Percentiles rank a stretch among this genome's conserved stretches.
These are phyloP conservation scores for Heteromeles arbutifolia DNA, from an alignment of 306 rosid genomes.

Conservation along the genomic window DNA sequence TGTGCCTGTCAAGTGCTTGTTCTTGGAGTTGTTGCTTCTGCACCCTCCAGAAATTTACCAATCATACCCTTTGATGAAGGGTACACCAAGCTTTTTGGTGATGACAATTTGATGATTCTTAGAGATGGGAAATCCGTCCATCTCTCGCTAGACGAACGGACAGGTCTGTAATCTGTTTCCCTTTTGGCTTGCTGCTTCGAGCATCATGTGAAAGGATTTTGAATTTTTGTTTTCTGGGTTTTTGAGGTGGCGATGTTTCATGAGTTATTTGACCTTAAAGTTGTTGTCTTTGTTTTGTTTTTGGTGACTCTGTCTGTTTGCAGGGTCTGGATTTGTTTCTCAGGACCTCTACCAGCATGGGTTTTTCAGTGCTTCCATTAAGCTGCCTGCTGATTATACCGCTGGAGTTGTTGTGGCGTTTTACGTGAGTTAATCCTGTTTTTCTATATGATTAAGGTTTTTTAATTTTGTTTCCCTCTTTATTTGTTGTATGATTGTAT, in stretches of 20 bases:
- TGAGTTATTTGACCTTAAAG: slow-evolving; percentile 7
- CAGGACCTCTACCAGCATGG: slow-evolving; percentile 90
- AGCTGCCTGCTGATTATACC: slow-evolving; percentile 88
- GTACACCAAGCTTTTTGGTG: slow-evolving; percentile 71
- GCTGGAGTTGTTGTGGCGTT: slow-evolving; percentile 98
- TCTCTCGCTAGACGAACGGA: slow-evolving; percentile 68
- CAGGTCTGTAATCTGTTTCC: slow-evolving; percentile 46
- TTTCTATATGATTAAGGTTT: not conserved
- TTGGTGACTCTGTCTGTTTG: not conserved
- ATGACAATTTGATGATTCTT: slow-evolving; percentile 52
- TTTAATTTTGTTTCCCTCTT: not conserved
- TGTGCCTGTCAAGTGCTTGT: slow-evolving; percentile 15
- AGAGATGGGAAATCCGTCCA: slow-evolving; percentile 79
- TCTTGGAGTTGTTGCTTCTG: slow-evolving; percentile 34
- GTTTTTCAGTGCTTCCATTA: slow-evolving; percentile 82
- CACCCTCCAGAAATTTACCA: slow-evolving; percentile 41
- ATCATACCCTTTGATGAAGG: slow-evolving; percentile 77
- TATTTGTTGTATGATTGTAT: not conserved
- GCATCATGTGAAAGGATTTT: not conserved
- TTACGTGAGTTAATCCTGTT: slow-evolving; percentile 61
- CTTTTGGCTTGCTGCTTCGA: not conserved
- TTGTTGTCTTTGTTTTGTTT: not conserved
- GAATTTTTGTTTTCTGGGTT: not conserved
- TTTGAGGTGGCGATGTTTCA: not conserved
- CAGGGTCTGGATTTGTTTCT: slow-evolving; percentile 96